Base-by-base conservation (phyloP, 129 eudicot species). In the Flaveria bidentis region DNA sequence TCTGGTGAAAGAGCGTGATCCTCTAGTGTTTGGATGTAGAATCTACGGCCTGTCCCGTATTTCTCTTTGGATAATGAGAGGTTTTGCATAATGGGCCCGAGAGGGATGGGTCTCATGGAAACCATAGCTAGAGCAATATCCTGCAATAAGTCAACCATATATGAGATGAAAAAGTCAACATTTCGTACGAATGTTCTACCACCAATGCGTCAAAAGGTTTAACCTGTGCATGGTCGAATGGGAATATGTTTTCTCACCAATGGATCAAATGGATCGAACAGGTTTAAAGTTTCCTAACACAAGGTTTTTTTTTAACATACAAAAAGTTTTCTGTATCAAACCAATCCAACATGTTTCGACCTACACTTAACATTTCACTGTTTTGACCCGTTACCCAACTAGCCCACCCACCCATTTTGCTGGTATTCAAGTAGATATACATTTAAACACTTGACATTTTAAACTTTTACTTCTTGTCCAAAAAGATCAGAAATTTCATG, bases 91-190 rank as follows among this genome's bases (percentile, higher is more conserved):
- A 95, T 95, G 20, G 99, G 99, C 22, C 97, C 99, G 33, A 95
- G 88, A 8, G 99, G 99, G 71, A 84, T 81, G 10, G 90, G 92
- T 76, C 97, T 86, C 92, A 95, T 82, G 18, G 96, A 95, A 26
- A 91, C 99, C 97, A 89, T 95, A 25, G 99, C 94, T 74, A 95
- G 69, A 55, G 99, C 96, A 20, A 95, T 79, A 81, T 95, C 99
- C 99, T 95, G 88, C 68, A 84, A 78, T 47, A 41, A 81, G 52
- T 36, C 73, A 26, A 51, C 45, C 33, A 65, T 42, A 56, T 22
- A 17, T 17, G 63, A 20, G 47, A 46, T 57, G 56, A 65, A 75
- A 47, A 10, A 12, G 50, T 67, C 64, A 67, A 56, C 12, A 15
- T 16, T 18, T 6, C 6, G 28, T 72, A 41, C 2, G 0, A 15